These are phyloP conservation scores for Pythium periplocum DNA, from an alignment of 352 stramenopile genomes.

Conservation along the genomic window DNA sequence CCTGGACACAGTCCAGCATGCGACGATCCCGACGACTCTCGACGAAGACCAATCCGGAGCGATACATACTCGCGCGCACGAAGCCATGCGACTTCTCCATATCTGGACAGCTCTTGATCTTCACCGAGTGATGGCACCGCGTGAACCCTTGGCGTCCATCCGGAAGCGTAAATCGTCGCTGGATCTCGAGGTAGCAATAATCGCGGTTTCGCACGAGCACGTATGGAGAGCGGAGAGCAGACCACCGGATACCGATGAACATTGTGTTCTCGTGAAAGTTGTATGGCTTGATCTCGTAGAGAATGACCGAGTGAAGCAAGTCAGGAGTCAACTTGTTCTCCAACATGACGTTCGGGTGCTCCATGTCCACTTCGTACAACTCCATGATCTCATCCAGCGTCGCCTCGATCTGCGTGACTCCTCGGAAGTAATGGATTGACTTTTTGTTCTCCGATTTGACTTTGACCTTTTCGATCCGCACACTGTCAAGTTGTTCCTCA, in stretches of 20 bases:
- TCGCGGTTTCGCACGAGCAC: conserved; percentile 71
- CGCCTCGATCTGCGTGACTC: conserved; percentile 61
- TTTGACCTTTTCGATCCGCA: conserved; percentile 76
- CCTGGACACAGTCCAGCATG: conserved; percentile 70
- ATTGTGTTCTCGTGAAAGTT: conserved; percentile 35
- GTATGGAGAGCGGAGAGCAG: conserved; percentile 62
- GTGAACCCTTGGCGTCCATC: conserved; percentile 60
- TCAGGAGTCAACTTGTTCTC: conserved; percentile 71
- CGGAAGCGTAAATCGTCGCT: conserved; percentile 52
- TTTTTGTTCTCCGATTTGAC: conserved; percentile 54
- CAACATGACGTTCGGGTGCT: conserved; percentile 67
- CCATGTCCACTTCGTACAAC: conserved; percentile 67
- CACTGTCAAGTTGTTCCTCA: conserved; percentile 56
- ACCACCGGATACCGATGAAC: conserved; percentile 79
- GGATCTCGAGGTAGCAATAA: conserved; percentile 75
- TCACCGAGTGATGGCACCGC: conserved; percentile 78
- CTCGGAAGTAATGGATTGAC: conserved; percentile 66
- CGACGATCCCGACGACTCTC: conserved; percentile 70
- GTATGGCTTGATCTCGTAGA: conserved; percentile 75
- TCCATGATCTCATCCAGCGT: conserved; percentile 66
- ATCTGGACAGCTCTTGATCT: conserved; percentile 79
- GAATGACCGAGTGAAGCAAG: conserved; percentile 70
- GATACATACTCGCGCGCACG: conserved; percentile 78
- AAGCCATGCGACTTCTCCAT: conserved; percentile 79
- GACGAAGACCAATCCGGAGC: conserved; percentile 73